Base-by-base conservation (phyloP, 345 rosid species). In the Salix suchowensis region DNA sequence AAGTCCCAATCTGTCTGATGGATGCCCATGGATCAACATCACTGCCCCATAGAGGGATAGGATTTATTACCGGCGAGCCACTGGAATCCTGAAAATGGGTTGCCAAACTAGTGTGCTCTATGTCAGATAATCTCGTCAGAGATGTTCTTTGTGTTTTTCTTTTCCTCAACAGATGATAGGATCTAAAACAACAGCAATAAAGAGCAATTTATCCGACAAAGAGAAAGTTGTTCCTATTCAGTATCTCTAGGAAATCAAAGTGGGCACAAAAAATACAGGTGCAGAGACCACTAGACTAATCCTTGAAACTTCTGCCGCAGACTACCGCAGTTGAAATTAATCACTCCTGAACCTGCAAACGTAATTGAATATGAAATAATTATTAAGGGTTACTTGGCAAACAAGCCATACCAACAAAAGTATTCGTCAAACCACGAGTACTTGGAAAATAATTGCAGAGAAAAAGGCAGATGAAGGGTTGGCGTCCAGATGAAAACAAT, bases 101-200 rank as follows among this genome's bases (percentile, higher is more conserved):
- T 15, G 85, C 82, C 75, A 88, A 84, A 80, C 86, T 79, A 0
- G 88, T 85, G 39, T 85, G 89, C 69, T 87, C 88, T 88, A 81
- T 90, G 73, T 86, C 87, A 67, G 85, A 86, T 19, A 90, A 74
- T 78, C 94, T 87, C 80, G 62, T 55, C 30, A 86, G 32, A 44
- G 89, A 86, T 0, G 85, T 36, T 5, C 37, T 36, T 5, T 0
- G 37, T 36, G 37, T 36, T 36, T 5, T 36, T 36, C 36, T 36
- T 36, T 5, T 36, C 37, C 7, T 36, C 37, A 5, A 36, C 1
- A 5, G 37, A 0, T 36, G 37, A 36, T 36, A 36, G 37, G 37
- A 36, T 36, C 37, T 36, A 36, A 36, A 36, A 36, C 37, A 36
- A 36, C 37, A 36, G 5, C 37, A 36, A 36, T 36, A 36, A 36